Conservation (phyloP, 2,329 filamentous ascomycete genomes). For the Domatiomyces globalis region DNA sequence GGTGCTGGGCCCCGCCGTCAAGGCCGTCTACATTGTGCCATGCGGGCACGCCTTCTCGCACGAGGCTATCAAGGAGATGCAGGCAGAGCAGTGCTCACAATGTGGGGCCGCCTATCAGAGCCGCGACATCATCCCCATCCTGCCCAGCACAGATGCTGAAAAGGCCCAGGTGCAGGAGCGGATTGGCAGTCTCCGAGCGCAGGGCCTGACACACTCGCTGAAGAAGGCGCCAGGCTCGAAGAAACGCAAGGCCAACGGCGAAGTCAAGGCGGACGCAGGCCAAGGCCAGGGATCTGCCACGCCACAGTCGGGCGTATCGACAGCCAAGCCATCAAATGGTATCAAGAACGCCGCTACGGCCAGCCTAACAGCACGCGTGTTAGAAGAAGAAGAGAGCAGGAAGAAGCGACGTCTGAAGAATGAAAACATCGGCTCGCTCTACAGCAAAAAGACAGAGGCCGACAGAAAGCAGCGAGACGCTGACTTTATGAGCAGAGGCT, state of each 20-base stretch:
- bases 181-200: constrained; percentile 52
- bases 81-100: constrained; percentile 40
- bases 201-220: constrained; percentile 68
- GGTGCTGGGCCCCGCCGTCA: constrained; percentile 62
- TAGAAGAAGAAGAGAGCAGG: constrained; percentile 70
- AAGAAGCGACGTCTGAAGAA: constrained; percentile 63
- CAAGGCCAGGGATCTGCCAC: constrained; percentile 6
- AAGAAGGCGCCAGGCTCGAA: constrained; percentile 59
- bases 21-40: constrained; percentile 77
- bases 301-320: constrained; percentile 21
- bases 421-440: constrained; percentile 42
- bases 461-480: constrained; percentile 27
- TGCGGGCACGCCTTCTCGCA: constrained; percentile 93
- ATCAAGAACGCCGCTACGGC: constrained; percentile 87
- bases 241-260: constrained; percentile 62
- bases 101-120: constrained; percentile 65
- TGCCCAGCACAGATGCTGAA: constrained; percentile 58
- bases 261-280: constrained; percentile 16
- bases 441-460: constrained; percentile 30
- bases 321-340: constrained; percentile 33
- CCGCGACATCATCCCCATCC: constrained; percentile 62
- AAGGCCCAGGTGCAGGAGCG: constrained; percentile 52
- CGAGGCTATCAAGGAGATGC: constrained; percentile 68
- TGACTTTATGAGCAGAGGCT: constrained; percentile 48
- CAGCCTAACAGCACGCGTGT: constrained; percentile 67